A percentile compares a stretch with the other conserved stretches of the same genome.
Conservation (phyloP, 129 eudicot genomes). For the Escallonia rubra region DNA sequence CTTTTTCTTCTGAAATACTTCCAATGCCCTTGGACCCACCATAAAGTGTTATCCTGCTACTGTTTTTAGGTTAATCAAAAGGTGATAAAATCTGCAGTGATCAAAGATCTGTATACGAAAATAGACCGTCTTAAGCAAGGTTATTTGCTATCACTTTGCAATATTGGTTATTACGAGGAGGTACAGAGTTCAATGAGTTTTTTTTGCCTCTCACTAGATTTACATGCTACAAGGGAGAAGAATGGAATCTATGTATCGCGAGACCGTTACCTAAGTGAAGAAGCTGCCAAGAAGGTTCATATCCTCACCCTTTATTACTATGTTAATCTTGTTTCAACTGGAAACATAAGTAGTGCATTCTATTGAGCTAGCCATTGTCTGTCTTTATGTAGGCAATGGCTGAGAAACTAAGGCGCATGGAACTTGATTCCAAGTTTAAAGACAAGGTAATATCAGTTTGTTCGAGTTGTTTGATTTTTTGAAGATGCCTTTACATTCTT, state of each 20-base stretch:
- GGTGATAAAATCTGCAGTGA: constrained; percentile 41
- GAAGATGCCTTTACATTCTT: neutral
- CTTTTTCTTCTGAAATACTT: neutral
- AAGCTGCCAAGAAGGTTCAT: constrained; percentile 53
- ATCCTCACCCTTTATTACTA: neutral
- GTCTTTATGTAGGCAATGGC: constrained; percentile 35
- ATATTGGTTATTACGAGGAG: too few species aligned
- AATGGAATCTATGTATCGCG: constrained; percentile 53
- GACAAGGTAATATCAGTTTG: constrained; percentile 38
- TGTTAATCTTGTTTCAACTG: neutral
- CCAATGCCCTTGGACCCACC: neutral
- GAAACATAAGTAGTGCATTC: neutral
- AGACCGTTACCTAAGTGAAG: constrained; percentile 47
- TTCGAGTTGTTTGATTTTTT: neutral
- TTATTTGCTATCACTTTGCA: neutral
- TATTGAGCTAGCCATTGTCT: neutral
- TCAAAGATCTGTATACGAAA: constrained; percentile 50
- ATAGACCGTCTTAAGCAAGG: constrained; percentile 61
- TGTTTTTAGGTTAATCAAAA: constrained; percentile 49
- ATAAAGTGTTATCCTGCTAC: neutral
- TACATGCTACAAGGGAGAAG: constrained; percentile 65
- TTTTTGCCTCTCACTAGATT: constrained; percentile 28
- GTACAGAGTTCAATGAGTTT: too few species aligned
- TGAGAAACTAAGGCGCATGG: constrained; percentile 34
- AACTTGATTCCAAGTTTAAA: constrained; percentile 30